Base-by-base conservation (phyloP, 2,329 filamentous ascomycete species). In the Pyricularia sp. region DNA sequence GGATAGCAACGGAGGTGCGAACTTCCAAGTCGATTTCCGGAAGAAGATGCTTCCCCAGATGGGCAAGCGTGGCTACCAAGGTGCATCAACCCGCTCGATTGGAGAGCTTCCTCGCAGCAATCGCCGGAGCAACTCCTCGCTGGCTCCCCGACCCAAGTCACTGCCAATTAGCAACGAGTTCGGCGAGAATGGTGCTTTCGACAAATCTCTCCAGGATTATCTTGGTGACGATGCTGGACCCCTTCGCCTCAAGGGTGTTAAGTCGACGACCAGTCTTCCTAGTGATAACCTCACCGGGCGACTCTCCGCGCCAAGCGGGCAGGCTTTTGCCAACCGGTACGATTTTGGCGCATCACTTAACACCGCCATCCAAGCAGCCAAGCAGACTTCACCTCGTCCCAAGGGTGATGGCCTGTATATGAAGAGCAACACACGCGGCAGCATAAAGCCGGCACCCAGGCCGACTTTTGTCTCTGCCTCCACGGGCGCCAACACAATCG, bases 1-100 rank as follows among this genome's bases (percentile, higher is more conserved):
- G 95, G 95, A 99, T 80, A 99, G 94, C 84, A 99, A 99, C 78
- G 83, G 84, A 73, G 82, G 84, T 33, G 86, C 88, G 79, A 98
- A 99, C 81, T 99, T 95, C 81, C 94, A 97, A 78, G 87, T 98
- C 68, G 93, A 97, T 78, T 99, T 99, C 81, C 84, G 85, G 72
- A 96, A 94, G 84, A 93, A 92, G 81, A 79, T 86, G 73, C 85
- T 91, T 70, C 82, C 86, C 23, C 84, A 85, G 74, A 87, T 84
- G 67, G 84, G 85, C 72, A 88, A 88, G 81, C 83, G 82, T 70
- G 81, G 81, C 69, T 78, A 81, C 31, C 81, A 84, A 71, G 82
- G 84, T 12, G 80, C 84, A 14, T 79, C 81, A 11, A 82, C 84
- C 59, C 83, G 85, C 63, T 79, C 86, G 11, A 75, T 79, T 17